Evolutionary conservation across 2,329 filamentous ascomycete species (phyloP).

Genomic region (Alternaria sp.): DNA sequence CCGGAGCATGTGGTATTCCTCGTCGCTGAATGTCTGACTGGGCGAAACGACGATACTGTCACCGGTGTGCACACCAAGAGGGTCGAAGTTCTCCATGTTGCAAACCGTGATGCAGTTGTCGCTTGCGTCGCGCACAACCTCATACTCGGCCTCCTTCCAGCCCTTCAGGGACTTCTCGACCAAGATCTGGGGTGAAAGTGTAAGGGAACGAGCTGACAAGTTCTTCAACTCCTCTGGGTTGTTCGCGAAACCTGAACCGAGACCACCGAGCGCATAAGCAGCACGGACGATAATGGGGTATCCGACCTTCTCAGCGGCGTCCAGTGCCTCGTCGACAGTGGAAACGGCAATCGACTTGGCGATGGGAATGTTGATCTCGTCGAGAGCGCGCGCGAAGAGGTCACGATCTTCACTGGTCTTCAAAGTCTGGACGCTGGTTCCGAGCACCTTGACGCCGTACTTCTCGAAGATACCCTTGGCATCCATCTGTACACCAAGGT

Average conservation of each 20-base stretch:
- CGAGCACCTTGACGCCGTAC: constrained; percentile 93
- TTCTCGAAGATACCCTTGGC: constrained; percentile 93
- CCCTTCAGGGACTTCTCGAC: constrained; percentile 99
- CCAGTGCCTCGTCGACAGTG: constrained; percentile 89
- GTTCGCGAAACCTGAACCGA: constrained; percentile 94
- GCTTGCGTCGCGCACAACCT: constrained; percentile 93
- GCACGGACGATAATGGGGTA: constrained; percentile 99
- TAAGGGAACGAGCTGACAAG: constrained; percentile 89
- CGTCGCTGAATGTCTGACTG: constrained; percentile 94
- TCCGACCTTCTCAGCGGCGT: constrained; percentile 83
- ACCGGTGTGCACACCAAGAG: constrained; percentile 95
- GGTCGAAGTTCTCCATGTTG: constrained; percentile 99
- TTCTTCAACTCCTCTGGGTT: constrained; percentile 93
- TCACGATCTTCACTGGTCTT: constrained; percentile 96
- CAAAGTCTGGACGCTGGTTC: constrained; percentile 91
- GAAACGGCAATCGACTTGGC: constrained; percentile 93
- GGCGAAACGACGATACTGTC: constrained; percentile 98
- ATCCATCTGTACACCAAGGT: constrained; percentile 97
- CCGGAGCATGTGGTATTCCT: constrained; percentile 99
- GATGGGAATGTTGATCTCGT: constrained; percentile 97
- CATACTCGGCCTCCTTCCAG: constrained; percentile 99
- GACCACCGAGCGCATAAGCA: constrained; percentile 92
- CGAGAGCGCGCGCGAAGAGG: constrained; percentile 91
- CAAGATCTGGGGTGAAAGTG: constrained; percentile 92
- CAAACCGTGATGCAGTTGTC: constrained; percentile 99